Conservation (phyloP, 2,329 filamentous ascomycete genomes). For the Fusarium sp. region DNA sequence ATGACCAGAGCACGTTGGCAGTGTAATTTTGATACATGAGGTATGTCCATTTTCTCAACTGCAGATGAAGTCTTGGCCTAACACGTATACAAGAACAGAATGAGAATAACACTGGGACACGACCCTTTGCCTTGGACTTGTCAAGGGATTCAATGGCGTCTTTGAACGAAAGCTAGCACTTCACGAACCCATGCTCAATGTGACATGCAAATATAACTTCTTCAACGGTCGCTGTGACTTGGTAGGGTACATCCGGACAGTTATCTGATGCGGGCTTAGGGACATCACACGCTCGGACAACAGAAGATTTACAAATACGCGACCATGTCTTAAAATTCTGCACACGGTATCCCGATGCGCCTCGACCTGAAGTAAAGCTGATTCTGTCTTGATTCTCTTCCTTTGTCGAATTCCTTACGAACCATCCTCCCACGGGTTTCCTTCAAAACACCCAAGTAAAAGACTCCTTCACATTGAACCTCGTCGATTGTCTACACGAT, state of each 20-base stretch:
- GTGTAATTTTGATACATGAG: conserved; percentile 39
- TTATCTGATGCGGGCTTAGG: not conserved
- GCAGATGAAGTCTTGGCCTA: not conserved
- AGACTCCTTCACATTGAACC: conserved; percentile 70
- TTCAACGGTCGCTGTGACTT: not conserved
- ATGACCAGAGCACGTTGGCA: conserved; percentile 43
- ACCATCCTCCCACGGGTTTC: fast-evolving
- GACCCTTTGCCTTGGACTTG: not conserved
- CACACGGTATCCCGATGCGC: not conserved
- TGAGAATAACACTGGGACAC: conserved; percentile 2
- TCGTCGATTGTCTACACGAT: conserved; percentile 53
- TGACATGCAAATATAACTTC: not conserved
- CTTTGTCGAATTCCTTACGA: not conserved
- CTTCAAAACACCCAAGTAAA: conserved; percentile 72
- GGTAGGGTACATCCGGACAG: not conserved
- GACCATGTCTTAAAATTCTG: not conserved
- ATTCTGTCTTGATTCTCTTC: not conserved
- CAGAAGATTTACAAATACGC: not conserved
- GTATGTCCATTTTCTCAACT: conserved; percentile 23
- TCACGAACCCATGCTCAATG: not conserved
- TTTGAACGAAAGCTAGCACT: not conserved
- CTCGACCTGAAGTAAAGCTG: not conserved
- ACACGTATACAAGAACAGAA: conserved; percentile 13
- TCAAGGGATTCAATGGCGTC: not conserved
- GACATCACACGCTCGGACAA: not conserved